A percentile compares a stretch with the other conserved stretches of the same genome.
phyloP scores from a whole-genome alignment of 2,329 filamentous ascomycete species.

The Simplicillium sp. region DNA sequence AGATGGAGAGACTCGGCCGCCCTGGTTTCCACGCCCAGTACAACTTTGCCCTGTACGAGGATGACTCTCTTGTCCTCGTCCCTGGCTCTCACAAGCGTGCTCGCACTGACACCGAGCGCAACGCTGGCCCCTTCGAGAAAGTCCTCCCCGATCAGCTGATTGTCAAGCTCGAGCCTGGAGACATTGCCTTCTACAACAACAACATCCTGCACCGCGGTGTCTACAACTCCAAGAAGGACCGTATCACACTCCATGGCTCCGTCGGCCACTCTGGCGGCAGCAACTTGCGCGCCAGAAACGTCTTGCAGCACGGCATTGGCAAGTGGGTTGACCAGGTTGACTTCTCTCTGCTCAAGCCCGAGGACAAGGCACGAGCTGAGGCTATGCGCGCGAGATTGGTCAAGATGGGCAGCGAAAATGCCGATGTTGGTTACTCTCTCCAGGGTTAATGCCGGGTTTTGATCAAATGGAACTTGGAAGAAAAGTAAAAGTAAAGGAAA shows the following conservation, averaged over 20 bases:
- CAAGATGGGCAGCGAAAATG: constrained; percentile 48
- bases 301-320: constrained; percentile 65
- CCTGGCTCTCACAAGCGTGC: constrained; percentile 67
- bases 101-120: constrained; percentile 59
- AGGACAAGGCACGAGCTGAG: constrained; percentile 40
- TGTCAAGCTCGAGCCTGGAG: constrained; percentile 61
- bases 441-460: constrained; percentile 41
- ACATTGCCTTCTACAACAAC: constrained; percentile 83
- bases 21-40: constrained; percentile 73
- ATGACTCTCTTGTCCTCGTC: constrained; percentile 64
- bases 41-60: constrained; percentile 73
- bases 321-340: constrained; percentile 53
- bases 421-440: constrained; percentile 55
- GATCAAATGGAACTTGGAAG: background rate
- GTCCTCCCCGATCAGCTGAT: constrained; percentile 53
- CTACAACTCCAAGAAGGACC: constrained; percentile 48
- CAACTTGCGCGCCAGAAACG: constrained; percentile 54
- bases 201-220: constrained; percentile 73
- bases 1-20: constrained; percentile 48
- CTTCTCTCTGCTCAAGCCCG: constrained; percentile 37
- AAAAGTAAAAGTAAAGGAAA: background rate
- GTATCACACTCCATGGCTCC: constrained; percentile 64
- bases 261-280: constrained; percentile 53
- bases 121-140: constrained; percentile 54
- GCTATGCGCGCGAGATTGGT: constrained; percentile 56